A percentile compares a stretch with the other conserved stretches of the same genome.
phyloP scores from a whole-genome alignment of 352 stramenopile species.

The Peronospora farinosa region DNA sequence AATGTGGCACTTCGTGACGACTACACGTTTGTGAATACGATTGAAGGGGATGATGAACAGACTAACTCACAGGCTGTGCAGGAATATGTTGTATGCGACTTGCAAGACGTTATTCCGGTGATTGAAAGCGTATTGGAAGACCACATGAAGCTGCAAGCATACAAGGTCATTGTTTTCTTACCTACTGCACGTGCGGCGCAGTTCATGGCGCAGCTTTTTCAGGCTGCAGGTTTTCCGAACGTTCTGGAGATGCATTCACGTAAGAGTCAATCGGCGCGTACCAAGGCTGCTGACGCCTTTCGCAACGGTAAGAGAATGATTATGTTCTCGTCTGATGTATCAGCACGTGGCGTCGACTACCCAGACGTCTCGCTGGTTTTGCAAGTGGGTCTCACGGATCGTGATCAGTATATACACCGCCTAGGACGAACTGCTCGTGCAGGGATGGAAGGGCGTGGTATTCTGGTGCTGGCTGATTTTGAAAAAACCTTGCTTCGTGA shows the following conservation, averaged over 20 bases:
- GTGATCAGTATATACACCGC: conserved; percentile 95
- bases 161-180: conserved; percentile 96
- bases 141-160: conserved; percentile 67
- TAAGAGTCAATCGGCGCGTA: conserved; percentile 89
- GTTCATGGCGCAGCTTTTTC: conserved; percentile 89
- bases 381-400: conserved; percentile 78
- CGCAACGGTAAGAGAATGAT: conserved; percentile 78
- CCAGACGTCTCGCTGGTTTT: conserved; percentile 89
- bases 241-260: conserved; percentile 95
- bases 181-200: conserved; percentile 82
- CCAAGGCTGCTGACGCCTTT: conserved; percentile 86
- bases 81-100: conserved; percentile 63
- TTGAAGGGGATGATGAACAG: conserved; percentile 83
- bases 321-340: conserved; percentile 94
- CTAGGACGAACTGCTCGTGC: conserved; percentile 90
- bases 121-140: conserved; percentile 67
- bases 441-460: conserved; percentile 77
- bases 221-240: conserved; percentile 47
- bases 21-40: conserved; percentile 91
- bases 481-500: conserved; percentile 69
- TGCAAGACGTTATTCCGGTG: conserved; percentile 65
- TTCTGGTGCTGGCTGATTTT: conserved; percentile 83
- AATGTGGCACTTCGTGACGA: conserved; percentile 73
- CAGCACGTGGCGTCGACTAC: conserved; percentile 93
- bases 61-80: conserved; percentile 88